These are phyloP conservation scores for Phytophthora pseudosyringae DNA, from an alignment of 352 stramenopile genomes.

Conservation along the genomic window DNA sequence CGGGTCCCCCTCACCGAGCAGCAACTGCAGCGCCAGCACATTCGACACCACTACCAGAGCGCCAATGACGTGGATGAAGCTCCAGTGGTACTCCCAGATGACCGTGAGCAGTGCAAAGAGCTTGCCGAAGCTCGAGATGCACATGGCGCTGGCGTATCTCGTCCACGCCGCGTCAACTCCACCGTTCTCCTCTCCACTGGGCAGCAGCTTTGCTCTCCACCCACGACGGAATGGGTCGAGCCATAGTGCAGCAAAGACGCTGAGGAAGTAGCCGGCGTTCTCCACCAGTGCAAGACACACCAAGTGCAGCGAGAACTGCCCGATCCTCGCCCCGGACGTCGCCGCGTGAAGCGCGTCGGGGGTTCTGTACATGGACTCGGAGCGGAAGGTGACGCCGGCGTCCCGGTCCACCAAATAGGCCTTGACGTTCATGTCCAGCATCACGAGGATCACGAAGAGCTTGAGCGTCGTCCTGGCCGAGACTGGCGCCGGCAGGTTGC, in stretches of 20 bases:
- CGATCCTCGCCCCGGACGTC: constrained; percentile 66
- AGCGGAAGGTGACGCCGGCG: constrained; percentile 61
- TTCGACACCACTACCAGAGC: constrained; percentile 78
- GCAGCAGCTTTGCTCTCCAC: constrained; percentile 51
- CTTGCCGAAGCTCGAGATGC: constrained; percentile 86
- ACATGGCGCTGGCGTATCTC: constrained; percentile 67
- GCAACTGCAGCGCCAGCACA: constrained; percentile 70
- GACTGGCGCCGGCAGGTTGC: constrained; percentile 69
- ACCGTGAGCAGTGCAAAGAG: constrained; percentile 85
- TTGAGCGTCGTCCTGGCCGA: constrained; percentile 63
- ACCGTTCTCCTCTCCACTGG: constrained; percentile 6
- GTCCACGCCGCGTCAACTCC: constrained; percentile 23
- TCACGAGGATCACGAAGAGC: constrained; percentile 78
- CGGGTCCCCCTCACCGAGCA: constrained; percentile 59
- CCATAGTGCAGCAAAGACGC: constrained; percentile 56
- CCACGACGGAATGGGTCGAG: constrained; percentile 57
- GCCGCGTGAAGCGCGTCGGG: constrained; percentile 31
- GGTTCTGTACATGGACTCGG: constrained; percentile 61
- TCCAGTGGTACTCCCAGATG: constrained; percentile 90
- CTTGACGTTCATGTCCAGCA: constrained; percentile 90
- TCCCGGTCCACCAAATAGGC: constrained; percentile 79
- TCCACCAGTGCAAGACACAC: constrained; percentile 75
- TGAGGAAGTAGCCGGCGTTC: constrained; percentile 67
- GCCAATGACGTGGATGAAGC: constrained; percentile 83
- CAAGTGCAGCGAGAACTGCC: constrained; percentile 82